These are phyloP conservation scores for Cordyceps farinosa DNA, from an alignment of 2,329 filamentous ascomycete genomes.

Conservation along the genomic window DNA sequence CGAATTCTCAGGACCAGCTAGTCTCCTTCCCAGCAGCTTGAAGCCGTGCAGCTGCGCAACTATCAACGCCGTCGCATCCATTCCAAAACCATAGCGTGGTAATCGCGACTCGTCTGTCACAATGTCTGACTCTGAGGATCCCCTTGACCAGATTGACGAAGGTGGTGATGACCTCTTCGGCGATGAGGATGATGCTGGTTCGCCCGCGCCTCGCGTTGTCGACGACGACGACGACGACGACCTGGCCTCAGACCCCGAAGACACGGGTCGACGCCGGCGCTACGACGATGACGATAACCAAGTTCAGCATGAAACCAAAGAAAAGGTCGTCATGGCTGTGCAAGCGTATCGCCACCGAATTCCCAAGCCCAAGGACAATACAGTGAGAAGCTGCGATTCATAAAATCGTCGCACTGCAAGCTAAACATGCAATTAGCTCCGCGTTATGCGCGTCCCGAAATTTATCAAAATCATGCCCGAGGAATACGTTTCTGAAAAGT, in stretches of 20 bases:
- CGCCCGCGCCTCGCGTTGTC: slow-evolving; percentile 59
- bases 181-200: slow-evolving; percentile 59
- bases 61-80: slow-evolving; percentile 3
- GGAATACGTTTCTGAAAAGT: slow-evolving; percentile 63
- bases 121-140: slow-evolving; percentile 58
- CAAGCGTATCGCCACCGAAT: slow-evolving; percentile 65
- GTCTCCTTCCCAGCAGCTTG: background rate
- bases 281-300: slow-evolving; percentile 46
- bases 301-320: slow-evolving; percentile 44
- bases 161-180: slow-evolving; percentile 61
- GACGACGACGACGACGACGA: slow-evolving; percentile 52
- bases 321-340: slow-evolving; percentile 59
- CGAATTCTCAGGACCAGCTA: slow-evolving; percentile 7
- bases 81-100: background rate
- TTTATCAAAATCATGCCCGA: slow-evolving; percentile 69
- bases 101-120: slow-evolving; percentile 16
- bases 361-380: slow-evolving; percentile 67
- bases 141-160: slow-evolving; percentile 50
- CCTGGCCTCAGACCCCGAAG: slow-evolving; percentile 49
- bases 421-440: slow-evolving; percentile 47
- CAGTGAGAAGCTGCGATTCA: slow-evolving; percentile 46
- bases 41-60: background rate
- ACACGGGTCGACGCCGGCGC: slow-evolving; percentile 37
- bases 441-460: slow-evolving; percentile 66
- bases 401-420: background rate